Conservation (phyloP, 140 eudicot genomes). For the Eryngium alpinum region DNA sequence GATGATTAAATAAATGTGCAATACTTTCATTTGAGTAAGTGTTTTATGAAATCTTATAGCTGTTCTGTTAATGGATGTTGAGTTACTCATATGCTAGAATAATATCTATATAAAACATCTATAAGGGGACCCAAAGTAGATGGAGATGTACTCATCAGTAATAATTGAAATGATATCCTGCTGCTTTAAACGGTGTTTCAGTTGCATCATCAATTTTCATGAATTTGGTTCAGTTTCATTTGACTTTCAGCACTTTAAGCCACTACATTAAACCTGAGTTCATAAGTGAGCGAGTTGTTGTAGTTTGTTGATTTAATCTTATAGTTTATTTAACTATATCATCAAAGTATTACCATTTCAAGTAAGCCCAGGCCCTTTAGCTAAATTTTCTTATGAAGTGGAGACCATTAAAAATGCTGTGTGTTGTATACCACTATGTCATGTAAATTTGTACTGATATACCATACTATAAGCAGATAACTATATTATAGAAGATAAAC, state of each 20-base stretch:
- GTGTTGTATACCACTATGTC: background rate
- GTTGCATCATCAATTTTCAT: background rate
- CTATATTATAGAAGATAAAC: background rate
- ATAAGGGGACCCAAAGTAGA: background rate
- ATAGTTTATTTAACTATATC: background rate
- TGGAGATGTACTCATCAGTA: background rate
- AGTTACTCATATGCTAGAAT: too few species aligned
- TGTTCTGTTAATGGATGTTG: too few species aligned
- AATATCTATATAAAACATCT: background rate
- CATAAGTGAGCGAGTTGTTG: background rate
- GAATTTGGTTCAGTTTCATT: background rate
- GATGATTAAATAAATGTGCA: too few species aligned
- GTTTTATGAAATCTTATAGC: too few species aligned
- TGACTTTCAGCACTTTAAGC: background rate
- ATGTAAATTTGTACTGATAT: background rate
- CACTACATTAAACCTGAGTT: background rate
- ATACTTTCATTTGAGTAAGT: too few species aligned
- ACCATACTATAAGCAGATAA: background rate
- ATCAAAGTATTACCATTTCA: too few species aligned
- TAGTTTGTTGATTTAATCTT: background rate
- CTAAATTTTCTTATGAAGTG: background rate
- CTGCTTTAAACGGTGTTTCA: background rate
- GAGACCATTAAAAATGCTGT: background rate
- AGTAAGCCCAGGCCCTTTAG: too few species aligned
- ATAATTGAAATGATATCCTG: background rate